phyloP scores from a whole-genome alignment of 805 yeast genomes.

The Isabelozyma pseudorhagii region DNA sequence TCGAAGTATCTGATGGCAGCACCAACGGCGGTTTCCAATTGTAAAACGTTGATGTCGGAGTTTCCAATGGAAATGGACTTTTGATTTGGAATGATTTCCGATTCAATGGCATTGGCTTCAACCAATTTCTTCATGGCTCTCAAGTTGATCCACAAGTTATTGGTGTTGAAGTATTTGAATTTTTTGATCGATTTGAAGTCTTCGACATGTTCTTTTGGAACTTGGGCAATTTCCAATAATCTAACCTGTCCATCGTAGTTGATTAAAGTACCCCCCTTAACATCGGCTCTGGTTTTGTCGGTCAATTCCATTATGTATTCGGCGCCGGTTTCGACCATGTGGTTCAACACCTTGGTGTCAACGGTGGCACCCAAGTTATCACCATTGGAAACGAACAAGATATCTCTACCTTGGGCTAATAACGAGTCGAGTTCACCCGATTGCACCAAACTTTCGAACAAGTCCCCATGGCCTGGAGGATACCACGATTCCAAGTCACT shows the following conservation, averaged over 20 bases:
- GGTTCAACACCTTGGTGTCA: slow-evolving; percentile 82
- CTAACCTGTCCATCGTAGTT: slow-evolving; percentile 94
- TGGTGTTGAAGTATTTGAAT: slow-evolving; percentile 97
- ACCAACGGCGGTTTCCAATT: slow-evolving; percentile 98
- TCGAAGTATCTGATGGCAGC: slow-evolving; percentile 96
- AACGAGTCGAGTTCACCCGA: slow-evolving; percentile 91
- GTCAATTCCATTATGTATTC: slow-evolving; percentile 98
- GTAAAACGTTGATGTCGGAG: slow-evolving; percentile 79
- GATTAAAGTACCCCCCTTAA: slow-evolving; percentile 98
- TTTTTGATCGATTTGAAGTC: slow-evolving; percentile 97
- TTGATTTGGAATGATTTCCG: slow-evolving; percentile 94
- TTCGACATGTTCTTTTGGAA: slow-evolving; percentile 96
- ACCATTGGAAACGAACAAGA: slow-evolving; percentile 94
- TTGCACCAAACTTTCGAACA: slow-evolving; percentile 83
- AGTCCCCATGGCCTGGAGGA: slow-evolving; percentile 99
- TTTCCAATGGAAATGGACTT: slow-evolving; percentile 79
- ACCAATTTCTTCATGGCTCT: slow-evolving; percentile 91
- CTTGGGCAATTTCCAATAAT: slow-evolving; percentile 95
- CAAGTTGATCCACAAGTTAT: slow-evolving; percentile 95
- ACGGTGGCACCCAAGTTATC: slow-evolving; percentile 99
- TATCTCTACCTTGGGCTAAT: slow-evolving; percentile 90
- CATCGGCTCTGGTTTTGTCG: slow-evolving; percentile 98
- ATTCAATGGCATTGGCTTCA: slow-evolving; percentile 73
- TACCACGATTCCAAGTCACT: slow-evolving; percentile 89
- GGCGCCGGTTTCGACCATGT: slow-evolving; percentile 86